Conservation (phyloP, 768 basidiomycete species). For the Lactarius akahatsu region DNA sequence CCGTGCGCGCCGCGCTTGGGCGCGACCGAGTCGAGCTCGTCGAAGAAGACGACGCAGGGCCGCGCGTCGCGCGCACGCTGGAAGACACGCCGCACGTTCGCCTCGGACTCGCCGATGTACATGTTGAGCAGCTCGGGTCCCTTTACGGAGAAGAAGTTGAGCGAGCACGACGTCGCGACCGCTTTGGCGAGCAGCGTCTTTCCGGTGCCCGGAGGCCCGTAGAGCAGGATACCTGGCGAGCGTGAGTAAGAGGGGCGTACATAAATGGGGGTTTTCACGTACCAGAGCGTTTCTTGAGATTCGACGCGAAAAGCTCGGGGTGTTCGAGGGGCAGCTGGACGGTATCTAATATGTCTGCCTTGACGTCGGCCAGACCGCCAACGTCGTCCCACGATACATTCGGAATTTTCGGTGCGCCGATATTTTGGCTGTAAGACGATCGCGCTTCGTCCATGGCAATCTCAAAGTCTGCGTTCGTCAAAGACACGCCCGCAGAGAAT, state of each 20-base stretch:
- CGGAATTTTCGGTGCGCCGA: conserved; percentile 97
- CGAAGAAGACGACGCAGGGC: conserved; percentile 96
- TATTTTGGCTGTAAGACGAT: conserved; percentile 81
- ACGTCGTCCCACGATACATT: conserved; percentile 97
- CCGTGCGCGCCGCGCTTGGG: conserved; percentile 94
- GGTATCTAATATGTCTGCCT: conserved; percentile 92
- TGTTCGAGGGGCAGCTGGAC: conserved; percentile 89
- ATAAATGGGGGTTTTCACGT: conserved; percentile 25
- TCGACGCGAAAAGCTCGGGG: conserved; percentile 86
- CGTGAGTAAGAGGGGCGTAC: background rate
- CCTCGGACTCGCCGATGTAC: conserved; percentile 98
- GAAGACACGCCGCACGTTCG: conserved; percentile 92
- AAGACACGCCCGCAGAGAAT: conserved; percentile 41
- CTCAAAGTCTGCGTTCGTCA: conserved; percentile 67
- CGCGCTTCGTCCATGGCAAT: conserved; percentile 69
- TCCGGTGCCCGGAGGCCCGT: conserved; percentile 94
- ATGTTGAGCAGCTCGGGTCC: conserved; percentile 95
- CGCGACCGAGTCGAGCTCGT: conserved; percentile 92
- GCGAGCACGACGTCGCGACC: conserved; percentile 90
- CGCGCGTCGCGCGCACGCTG: conserved; percentile 88
- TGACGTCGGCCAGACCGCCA: conserved; percentile 85
- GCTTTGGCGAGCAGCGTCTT: conserved; percentile 96
- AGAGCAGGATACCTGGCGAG: conserved; percentile 77
- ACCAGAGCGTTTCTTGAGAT: conserved; percentile 96
- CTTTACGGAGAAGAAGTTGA: conserved; percentile 96